phyloP scores from a whole-genome alignment of 2,329 filamentous ascomycete species.

The Ceratocystis cubensis region DNA sequence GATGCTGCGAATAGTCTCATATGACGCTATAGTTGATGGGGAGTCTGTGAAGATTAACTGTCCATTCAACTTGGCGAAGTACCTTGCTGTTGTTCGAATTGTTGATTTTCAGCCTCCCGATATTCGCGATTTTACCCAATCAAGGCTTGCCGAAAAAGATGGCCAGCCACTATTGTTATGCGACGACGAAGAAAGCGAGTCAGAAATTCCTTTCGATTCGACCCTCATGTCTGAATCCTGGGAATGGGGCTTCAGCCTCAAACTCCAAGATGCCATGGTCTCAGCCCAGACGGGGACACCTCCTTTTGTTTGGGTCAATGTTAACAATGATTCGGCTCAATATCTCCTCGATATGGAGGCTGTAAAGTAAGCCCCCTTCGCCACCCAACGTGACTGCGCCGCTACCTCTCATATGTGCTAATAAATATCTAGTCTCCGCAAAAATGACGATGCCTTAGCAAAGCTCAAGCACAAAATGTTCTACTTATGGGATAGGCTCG shows the following conservation, averaged over 20 bases:
- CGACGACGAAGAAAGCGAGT: conserved; percentile 27
- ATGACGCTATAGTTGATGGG: not conserved
- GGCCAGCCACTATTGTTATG: conserved; percentile 39
- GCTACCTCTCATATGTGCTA: conserved; percentile 2
- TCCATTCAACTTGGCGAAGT: conserved; percentile 64
- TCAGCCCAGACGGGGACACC: conserved; percentile 6
- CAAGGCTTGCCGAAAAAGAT: conserved; percentile 33
- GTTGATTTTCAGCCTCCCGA: conserved; percentile 64
- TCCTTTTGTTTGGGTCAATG: conserved; percentile 46
- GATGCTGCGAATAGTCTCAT: conserved; percentile 25
- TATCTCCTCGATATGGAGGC: conserved; percentile 39
- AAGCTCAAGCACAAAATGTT: conserved; percentile 58
- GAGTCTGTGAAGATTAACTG: conserved; percentile 32
- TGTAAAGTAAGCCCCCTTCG: conserved; percentile 28
- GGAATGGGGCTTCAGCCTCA: conserved; percentile 75
- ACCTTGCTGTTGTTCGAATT: conserved; percentile 58
- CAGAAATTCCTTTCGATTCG: not conserved
- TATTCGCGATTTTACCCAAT: conserved; percentile 57
- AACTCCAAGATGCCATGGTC: conserved; percentile 55
- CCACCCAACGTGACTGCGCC: not conserved
- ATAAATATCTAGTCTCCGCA: conserved; percentile 36
- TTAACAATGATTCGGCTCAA: conserved; percentile 46
- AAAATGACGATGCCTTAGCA: conserved; percentile 36
- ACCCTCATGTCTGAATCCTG: conserved; percentile 36
- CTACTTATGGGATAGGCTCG: conserved; percentile 72